Evolutionary conservation across 139 green algal genomes (phyloP), one percentile per base, ranked within the genome.

Genomic region (Tetratostichococcus sp.): DNA sequence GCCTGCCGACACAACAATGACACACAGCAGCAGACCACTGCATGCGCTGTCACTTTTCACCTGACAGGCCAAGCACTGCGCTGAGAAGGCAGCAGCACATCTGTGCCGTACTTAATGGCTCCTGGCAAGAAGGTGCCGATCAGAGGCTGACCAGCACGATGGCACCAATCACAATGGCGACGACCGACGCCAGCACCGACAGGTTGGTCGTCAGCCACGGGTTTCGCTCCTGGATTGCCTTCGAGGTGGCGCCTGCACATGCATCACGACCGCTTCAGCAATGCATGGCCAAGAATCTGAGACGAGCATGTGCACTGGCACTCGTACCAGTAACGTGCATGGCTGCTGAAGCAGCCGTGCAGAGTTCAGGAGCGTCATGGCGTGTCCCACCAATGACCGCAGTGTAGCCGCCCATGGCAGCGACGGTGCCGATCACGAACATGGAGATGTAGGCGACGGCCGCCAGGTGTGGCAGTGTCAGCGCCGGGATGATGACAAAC

Each of bases 401-500:
- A 14, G 95, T 97, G 89, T 98, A 99, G 35, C 84, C 91, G 3
- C 93, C 94, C 95, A 99, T 99, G 8, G 95, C 93, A 4, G 87
- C 71, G 19, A 98, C 87, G 6, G 96, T 99, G 25, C 96, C 96
- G 35, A 97, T 66, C 17, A 99, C 90, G 86, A 99, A 99, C 83
- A 93, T 94, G 26, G 81, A 67, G 76, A 97, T 92, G 83, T 98
- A 99, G 6, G 91, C 84, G 5, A 92, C 75, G 2, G 93, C 92
- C 8, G 92, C 94, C 26, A 89, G 68, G 80, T 94, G 94, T 33
- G 96, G 94, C 39, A 99, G 84, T 17, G 96, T 90, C 62, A 99
- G 82, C 1, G 96, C 96, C 1, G 96, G 96, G 6, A 99, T 86
- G 31, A 99, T 90, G 19, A 98, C 88, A 67, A 99, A 97, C 26